Evolutionary conservation across 495 filamentous ascomycete species (phyloP).

Genomic region (Xylaria palmicola): DNA sequence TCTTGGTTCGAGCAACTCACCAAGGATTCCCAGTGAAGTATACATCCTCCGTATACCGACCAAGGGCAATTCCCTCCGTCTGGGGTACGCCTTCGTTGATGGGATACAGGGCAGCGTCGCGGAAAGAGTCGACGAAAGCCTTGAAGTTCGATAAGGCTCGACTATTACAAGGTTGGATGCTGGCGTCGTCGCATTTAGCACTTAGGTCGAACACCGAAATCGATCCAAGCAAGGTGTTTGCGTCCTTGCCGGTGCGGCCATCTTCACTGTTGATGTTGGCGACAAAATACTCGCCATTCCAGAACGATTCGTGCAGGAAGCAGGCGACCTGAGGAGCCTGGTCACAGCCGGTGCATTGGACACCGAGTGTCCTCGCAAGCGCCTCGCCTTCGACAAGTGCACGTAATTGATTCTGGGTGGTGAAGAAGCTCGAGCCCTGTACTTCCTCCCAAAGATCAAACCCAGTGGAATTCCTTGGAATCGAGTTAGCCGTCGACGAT

Average conservation of each 20-base stretch:
- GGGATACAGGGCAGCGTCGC: conserved; percentile 41
- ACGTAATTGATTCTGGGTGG: conserved; percentile 27
- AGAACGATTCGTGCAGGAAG: conserved; percentile 49
- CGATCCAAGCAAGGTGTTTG: conserved; percentile 46
- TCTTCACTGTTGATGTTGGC: conserved; percentile 22
- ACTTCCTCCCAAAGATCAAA: conserved; percentile 58
- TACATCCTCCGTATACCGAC: conserved; percentile 60
- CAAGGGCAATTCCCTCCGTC: conserved; percentile 55
- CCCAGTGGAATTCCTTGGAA: conserved; percentile 40
- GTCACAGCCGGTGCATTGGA: conserved; percentile 43
- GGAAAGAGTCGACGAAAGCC: conserved; percentile 49
- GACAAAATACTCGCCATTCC: conserved; percentile 44
- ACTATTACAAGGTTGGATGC: conserved; percentile 51
- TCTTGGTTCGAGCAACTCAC: neutral
- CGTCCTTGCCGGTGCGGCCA: conserved; percentile 47
- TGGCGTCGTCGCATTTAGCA: conserved; percentile 48
- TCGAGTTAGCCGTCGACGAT: neutral
- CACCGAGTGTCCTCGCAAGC: conserved; percentile 23
- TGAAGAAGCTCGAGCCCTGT: conserved; percentile 55
- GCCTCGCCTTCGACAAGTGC: conserved; percentile 33
- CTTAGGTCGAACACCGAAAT: conserved; percentile 49
- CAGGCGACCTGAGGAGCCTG: conserved; percentile 53
- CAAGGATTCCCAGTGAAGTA: conserved; percentile 52
- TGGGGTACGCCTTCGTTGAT: conserved; percentile 45
- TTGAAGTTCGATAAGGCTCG: conserved; percentile 51